These are phyloP conservation scores for Sphagnurus paluster DNA, from an alignment of 1,284 basidiomycete species.

Conservation along the genomic window DNA sequence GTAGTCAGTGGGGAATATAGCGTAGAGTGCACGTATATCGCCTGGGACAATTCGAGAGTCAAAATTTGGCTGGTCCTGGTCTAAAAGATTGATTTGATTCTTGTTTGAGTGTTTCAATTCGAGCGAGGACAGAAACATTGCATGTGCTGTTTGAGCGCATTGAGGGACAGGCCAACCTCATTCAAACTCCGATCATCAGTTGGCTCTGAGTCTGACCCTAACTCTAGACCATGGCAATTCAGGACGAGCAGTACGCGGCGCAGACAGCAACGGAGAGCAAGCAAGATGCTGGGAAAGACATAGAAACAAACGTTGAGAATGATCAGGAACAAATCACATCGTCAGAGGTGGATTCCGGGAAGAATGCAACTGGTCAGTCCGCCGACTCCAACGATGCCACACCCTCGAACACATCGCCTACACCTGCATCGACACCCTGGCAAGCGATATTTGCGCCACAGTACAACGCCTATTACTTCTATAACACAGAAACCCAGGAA, in stretches of 20 bases:
- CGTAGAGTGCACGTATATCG: no score
- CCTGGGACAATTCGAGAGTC: no score
- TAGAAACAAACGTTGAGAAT: not conserved
- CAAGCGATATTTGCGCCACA: constrained; percentile 85
- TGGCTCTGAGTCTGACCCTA: no score
- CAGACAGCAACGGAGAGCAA: not conserved
- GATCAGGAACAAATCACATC: not conserved
- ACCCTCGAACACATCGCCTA: not conserved
- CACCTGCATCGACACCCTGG: constrained; percentile 44
- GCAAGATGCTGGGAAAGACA: not conserved
- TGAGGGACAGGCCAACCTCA: not conserved
- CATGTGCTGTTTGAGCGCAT: no score
- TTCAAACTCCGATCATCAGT: constrained; percentile 7
- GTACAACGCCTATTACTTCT: constrained; percentile 88
- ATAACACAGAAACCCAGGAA: constrained; percentile 75
- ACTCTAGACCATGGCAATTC: constrained; percentile 2
- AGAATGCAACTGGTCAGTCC: not conserved
- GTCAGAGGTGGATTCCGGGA: constrained; percentile 13
- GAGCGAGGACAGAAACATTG: no score
- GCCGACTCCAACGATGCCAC: constrained; percentile 1
- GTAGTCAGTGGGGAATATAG: no score
- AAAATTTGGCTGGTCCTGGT: no score
- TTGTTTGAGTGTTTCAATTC: no score
- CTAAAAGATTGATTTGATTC: no score
- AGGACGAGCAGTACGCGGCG: not conserved